Conservation (phyloP, 805 yeast species). For the Yamadazyma kitorensis region DNA sequence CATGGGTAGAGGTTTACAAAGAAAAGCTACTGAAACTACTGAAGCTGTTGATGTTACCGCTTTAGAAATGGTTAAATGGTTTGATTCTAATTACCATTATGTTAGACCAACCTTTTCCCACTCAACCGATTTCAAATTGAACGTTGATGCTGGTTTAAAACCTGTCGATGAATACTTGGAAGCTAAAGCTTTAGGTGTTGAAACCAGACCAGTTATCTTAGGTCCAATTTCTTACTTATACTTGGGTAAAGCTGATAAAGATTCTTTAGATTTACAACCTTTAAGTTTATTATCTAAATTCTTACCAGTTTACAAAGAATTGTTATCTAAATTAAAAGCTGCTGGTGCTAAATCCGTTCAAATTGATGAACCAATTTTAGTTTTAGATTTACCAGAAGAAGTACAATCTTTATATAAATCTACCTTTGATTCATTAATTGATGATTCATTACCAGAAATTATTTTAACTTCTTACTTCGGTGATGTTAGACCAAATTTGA, state of each 20-base stretch:
- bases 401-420: conserved; percentile 84
- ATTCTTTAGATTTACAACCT: conserved; percentile 92
- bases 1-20: conserved; percentile 99
- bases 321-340: conserved; percentile 78
- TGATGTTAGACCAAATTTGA: conserved; percentile 95
- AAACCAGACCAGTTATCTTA: conserved; percentile 94
- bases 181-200: conserved; percentile 94
- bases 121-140: conserved; percentile 92
- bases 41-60: conserved; percentile 98
- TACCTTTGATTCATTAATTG: conserved; percentile 76
- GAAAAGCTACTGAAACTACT: conserved; percentile 82
- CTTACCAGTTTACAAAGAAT: conserved; percentile 89
- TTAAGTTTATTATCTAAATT: conserved; percentile 83
- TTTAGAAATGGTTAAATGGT: conserved; percentile 99
- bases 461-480: conserved; percentile 93
- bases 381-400: conserved; percentile 83
- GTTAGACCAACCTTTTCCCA: conserved; percentile 98
- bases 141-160: conserved; percentile 68
- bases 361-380: conserved; percentile 96
- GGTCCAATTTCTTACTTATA: conserved; percentile 95
- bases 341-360: conserved; percentile 97
- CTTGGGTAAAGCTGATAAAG: conserved; percentile 99
- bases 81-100: conserved; percentile 99
- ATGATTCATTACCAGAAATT: conserved; percentile 70
- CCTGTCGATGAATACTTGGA: conserved; percentile 97